A percentile compares a stretch with the other conserved stretches of the same genome.
Conservation (phyloP, 345 rosid species). For the Trapa bicornis region DNA sequence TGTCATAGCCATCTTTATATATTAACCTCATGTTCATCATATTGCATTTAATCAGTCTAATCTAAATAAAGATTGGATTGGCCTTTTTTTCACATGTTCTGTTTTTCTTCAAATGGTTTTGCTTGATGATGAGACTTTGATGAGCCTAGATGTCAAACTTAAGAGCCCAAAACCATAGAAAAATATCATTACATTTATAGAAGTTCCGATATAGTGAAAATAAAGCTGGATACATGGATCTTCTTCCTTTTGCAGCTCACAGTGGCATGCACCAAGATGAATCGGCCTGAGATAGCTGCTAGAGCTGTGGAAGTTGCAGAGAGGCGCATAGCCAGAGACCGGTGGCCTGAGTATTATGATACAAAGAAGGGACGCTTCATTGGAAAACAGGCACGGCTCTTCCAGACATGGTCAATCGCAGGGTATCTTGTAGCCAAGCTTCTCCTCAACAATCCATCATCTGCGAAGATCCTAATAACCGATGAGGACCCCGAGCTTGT, state of each 20-base stretch:
- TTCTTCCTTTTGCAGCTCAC: slow-evolving; percentile 25
- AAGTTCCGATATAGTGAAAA: not conserved
- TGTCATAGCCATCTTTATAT: too few species aligned
- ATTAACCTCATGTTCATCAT: too few species aligned
- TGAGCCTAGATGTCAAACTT: not conserved
- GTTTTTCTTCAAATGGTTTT: not conserved
- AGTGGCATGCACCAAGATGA: slow-evolving; percentile 44
- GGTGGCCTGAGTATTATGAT: slow-evolving; percentile 51
- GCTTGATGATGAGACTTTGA: not conserved
- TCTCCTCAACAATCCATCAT: slow-evolving; percentile 27
- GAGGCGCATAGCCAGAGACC: slow-evolving; percentile 26
- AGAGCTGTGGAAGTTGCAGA: slow-evolving; percentile 32
- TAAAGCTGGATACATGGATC: not conserved
- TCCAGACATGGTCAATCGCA: slow-evolving; percentile 48
- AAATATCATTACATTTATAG: not conserved
- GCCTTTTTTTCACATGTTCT: not conserved
- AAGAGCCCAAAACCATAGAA: not conserved
- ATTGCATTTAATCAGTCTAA: too few species aligned
- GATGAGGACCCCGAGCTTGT: slow-evolving; percentile 41
- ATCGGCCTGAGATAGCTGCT: slow-evolving; percentile 35
- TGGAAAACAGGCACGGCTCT: slow-evolving; percentile 32
- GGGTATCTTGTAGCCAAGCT: slow-evolving; percentile 44
- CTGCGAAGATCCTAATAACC: slow-evolving; percentile 29
- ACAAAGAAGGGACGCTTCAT: slow-evolving; percentile 37
- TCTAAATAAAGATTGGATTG: not conserved